phyloP scores from a whole-genome alignment of 2,329 filamentous ascomycete genomes.

The Nigrospora oryzae region DNA sequence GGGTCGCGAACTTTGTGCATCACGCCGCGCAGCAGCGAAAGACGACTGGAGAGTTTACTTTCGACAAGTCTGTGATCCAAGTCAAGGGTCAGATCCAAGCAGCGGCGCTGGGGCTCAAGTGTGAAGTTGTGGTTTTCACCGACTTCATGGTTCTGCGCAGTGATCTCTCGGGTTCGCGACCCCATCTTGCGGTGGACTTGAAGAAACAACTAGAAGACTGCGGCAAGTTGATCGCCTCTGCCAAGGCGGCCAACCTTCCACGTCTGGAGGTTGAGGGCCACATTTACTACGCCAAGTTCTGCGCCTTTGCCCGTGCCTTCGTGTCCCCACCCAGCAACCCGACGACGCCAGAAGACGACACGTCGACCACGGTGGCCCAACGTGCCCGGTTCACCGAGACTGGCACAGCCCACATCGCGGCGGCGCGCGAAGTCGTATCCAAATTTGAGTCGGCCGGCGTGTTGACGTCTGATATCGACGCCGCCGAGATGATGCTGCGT shows the following conservation, averaged over 20 bases:
- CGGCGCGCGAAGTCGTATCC: conserved; percentile 11
- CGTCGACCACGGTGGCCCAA: too few relatives aligned
- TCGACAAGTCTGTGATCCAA: conserved; percentile 1
- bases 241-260: conserved; percentile 21
- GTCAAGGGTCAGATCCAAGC: conserved; percentile 1
- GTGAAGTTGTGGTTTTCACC: not conserved
- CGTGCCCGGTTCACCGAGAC: too few relatives aligned
- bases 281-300: conserved; percentile 37
- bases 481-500: conserved; percentile 34
- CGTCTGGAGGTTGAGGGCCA: conserved; percentile 37
- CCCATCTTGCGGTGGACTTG: not conserved
- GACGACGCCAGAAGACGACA: too few relatives aligned
- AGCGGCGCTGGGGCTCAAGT: not conserved
- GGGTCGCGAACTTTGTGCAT: conserved; percentile 34
- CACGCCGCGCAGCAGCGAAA: conserved; percentile 24
- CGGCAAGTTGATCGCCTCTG: conserved; percentile 25
- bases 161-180: not conserved
- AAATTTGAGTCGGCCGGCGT: conserved; percentile 16
- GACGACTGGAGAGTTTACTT: conserved; percentile 16
- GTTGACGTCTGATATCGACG: conserved; percentile 35
- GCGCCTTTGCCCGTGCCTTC: conserved; percentile 25
- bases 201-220: conserved; percentile 23
- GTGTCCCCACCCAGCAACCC: not conserved
- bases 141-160: conserved; percentile 1
- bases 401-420: conserved; percentile 9